Percentiles rank a stretch among this genome's conserved stretches.
Evolutionary conservation across 345 rosid genomes (phyloP).

Genomic region (Xanthoceras sorbifolium): DNA sequence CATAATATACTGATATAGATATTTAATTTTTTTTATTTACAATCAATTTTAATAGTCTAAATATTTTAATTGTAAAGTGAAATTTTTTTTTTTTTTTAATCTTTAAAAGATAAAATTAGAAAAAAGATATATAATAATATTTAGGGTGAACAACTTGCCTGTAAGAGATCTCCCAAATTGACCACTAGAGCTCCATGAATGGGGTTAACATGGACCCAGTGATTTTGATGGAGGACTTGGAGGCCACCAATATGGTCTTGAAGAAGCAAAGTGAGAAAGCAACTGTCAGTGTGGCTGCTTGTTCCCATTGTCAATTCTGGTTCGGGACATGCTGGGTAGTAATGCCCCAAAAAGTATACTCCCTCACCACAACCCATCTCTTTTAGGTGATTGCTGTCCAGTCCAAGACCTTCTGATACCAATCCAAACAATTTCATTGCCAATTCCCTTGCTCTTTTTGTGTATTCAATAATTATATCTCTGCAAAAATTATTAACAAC

Average conservation of each 20-base stretch:
- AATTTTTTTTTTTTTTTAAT: not conserved
- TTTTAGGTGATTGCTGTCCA: constrained; percentile 19
- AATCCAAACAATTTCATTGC: constrained; percentile 23
- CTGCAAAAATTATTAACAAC: constrained; percentile 24
- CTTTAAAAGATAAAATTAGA: not conserved
- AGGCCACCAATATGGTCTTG: too few species aligned
- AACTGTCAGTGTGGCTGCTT: constrained; percentile 28
- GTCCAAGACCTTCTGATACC: constrained; percentile 42
- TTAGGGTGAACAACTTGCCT: constrained; percentile 26
- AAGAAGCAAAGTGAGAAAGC: constrained; percentile 29
- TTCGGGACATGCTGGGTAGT: constrained; percentile 45
- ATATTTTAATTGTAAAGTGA: too few species aligned
- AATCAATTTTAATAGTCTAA: too few species aligned
- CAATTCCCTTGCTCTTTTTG: constrained; percentile 19
- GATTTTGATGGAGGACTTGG: too few species aligned
- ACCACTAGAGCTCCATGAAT: constrained; percentile 23
- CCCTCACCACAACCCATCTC: constrained; percentile 33
- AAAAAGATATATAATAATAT: too few species aligned
- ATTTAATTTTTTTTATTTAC: too few species aligned
- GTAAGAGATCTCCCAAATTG: constrained; percentile 35
- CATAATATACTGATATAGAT: too few species aligned
- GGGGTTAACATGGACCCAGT: constrained; percentile 26
- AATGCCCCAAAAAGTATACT: constrained; percentile 24
- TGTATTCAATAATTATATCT: constrained; percentile 33
- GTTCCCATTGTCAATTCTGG: constrained; percentile 39